These are phyloP conservation scores for Apiospora kogelbergensis DNA, from an alignment of 2,329 filamentous ascomycete genomes.

Conservation along the genomic window DNA sequence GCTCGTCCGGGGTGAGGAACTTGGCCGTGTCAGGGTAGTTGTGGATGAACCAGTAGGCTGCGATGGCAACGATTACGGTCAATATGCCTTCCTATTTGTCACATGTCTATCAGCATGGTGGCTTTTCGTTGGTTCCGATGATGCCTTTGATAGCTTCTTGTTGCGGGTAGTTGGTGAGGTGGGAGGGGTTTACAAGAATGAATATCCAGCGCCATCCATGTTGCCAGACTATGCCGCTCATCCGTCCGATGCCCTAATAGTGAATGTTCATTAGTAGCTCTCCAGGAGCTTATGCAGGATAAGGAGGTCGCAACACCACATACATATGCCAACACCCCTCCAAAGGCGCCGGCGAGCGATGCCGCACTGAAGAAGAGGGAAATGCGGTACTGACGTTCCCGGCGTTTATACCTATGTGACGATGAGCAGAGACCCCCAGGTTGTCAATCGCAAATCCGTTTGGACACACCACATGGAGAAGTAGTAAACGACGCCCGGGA, in stretches of 20 bases:
- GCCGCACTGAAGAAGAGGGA: slow-evolving; percentile 58
- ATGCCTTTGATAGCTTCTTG: neutral
- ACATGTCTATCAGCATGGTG: neutral
- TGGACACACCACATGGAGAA: slow-evolving; percentile 51
- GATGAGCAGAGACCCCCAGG: too few relatives aligned
- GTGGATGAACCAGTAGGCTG: slow-evolving; percentile 61
- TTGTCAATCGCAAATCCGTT: slow-evolving; percentile 18
- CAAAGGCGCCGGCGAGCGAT: slow-evolving; percentile 55
- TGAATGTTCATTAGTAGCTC: neutral
- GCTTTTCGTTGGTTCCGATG: neutral
- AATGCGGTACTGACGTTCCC: slow-evolving; percentile 54
- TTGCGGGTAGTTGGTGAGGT: neutral
- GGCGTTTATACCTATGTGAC: slow-evolving; percentile 53
- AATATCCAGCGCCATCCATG: slow-evolving; percentile 62
- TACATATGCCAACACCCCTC: slow-evolving; percentile 55
- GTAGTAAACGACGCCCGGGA: slow-evolving; percentile 51
- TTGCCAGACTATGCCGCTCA: slow-evolving; percentile 50
- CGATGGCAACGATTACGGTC: slow-evolving; percentile 50
- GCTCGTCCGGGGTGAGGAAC: slow-evolving; percentile 55
- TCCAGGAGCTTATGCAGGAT: neutral
- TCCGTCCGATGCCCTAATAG: slow-evolving; percentile 51
- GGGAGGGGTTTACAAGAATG: slow-evolving; percentile 46
- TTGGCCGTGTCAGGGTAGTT: slow-evolving; percentile 62
- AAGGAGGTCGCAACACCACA: slow-evolving; percentile 15
- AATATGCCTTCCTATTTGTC: slow-evolving; percentile 49